These are phyloP conservation scores for Globisporangium barbulae DNA, from an alignment of 352 stramenopile genomes.

Conservation along the genomic window DNA sequence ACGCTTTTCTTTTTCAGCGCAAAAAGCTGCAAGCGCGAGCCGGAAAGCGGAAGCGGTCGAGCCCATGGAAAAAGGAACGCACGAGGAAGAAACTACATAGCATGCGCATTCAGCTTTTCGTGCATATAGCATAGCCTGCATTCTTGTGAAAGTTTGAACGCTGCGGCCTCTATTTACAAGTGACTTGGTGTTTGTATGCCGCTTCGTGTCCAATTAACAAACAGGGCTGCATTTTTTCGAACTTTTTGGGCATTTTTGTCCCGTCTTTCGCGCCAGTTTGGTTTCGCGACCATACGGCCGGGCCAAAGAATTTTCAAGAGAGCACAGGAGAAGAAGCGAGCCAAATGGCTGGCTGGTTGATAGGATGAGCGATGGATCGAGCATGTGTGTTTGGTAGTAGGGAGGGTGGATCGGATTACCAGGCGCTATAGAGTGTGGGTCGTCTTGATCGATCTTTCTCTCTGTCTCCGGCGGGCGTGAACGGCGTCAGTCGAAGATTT, in stretches of 20 bases:
- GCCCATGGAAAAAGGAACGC: conserved; percentile 2
- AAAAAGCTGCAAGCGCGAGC: background rate
- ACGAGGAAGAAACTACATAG: background rate
- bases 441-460: conserved; percentile 7
- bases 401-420: background rate
- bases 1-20: background rate
- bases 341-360: background rate
- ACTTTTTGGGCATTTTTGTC: background rate
- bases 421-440: conserved; percentile 1
- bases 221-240: background rate
- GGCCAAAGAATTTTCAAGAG: conserved; percentile 7
- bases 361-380: background rate
- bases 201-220: background rate
- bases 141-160: background rate
- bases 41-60: background rate
- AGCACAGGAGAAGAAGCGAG: conserved; percentile 6
- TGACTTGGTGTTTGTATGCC: conserved; percentile 2
- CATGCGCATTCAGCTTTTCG: background rate
- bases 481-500: conserved; percentile 62
- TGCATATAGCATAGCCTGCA: background rate
- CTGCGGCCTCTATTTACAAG: background rate
- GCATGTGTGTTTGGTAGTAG: background rate
- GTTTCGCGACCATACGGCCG: background rate
- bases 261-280: conserved; percentile 4
- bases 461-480: background rate